A percentile compares a stretch with the other conserved stretches of the same genome.
Evolutionary conservation across 306 rosid species (phyloP).

Genomic region (Comarum palustre): DNA sequence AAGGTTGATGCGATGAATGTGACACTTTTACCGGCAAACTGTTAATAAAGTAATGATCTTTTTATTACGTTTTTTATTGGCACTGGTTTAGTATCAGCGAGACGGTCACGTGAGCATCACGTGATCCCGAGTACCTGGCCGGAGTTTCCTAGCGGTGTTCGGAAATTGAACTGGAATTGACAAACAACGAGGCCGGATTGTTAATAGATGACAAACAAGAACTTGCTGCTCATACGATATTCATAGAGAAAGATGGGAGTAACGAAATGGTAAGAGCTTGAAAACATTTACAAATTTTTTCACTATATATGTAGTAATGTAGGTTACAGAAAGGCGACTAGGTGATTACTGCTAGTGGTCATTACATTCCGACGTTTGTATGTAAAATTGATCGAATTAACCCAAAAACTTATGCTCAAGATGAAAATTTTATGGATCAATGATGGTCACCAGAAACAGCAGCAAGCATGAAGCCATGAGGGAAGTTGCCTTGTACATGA

Average conservation of each 20-base stretch:
- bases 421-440: constrained; percentile 7
- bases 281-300: constrained; percentile 37
- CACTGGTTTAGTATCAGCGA: too few species aligned
- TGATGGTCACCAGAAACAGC: neutral
- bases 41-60: neutral
- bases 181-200: too few species aligned
- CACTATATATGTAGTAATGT: too few species aligned
- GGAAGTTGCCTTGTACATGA: constrained; percentile 3
- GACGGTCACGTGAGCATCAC: neutral
- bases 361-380: constrained; percentile 21
- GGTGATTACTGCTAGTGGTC: constrained; percentile 10
- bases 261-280: neutral
- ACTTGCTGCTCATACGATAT: neutral
- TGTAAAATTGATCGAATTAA: constrained; percentile 6
- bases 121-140: too few species aligned
- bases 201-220: neutral
- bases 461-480: neutral
- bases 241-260: neutral
- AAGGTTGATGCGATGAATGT: neutral
- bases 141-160: too few species aligned
- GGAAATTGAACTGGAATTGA: too few species aligned
- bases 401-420: constrained; percentile 13
- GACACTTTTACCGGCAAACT: neutral
- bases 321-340: neutral
- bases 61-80: too few species aligned